Base-by-base conservation (phyloP, 2,329 filamentous ascomycete genomes). In the Corynespora cassiicola region DNA sequence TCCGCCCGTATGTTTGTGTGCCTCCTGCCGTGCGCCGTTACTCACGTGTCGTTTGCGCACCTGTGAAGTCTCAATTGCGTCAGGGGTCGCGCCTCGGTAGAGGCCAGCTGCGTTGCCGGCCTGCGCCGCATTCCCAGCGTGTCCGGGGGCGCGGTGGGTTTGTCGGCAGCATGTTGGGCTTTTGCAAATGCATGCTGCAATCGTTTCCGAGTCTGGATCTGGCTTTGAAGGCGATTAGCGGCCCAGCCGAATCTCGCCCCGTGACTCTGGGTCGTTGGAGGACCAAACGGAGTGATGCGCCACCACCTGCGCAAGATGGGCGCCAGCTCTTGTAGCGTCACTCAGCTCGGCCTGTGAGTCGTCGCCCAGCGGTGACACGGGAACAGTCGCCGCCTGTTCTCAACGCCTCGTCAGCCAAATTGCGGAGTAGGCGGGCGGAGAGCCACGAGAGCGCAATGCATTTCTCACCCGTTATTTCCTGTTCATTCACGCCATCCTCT, bases 351-450 rank as follows among this genome's bases (percentile, higher is more conserved):
- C 48, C 37, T 39, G 45, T 58, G 52, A 54, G 36, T 45, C 39
- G 50, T 47, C 25, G 41, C 31, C 38, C 32, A 41, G 45, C 36
- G 36, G 39, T 42, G 36, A 42, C 43, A 45, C 43, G 39, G 44
- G 37, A 37, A 42, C 44, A 37, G 26, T 46, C 39, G 38, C 47
- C 49, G 31, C 35, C 17, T 33, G n/a, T 34, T 23, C 47, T 46
- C 53, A 49, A 44, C 52, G 51, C 42, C 42, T 45, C 43, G 50
- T 52, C 54, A 57, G 51, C 45, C 22, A 45, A 54, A 50, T 50
- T 63, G 56, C 56, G 58, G 60, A 61, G 58, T 31, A 56, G 52
- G 55, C 45, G 47, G n/a, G 49, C 47, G 49, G 49, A 49, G 50
- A 33, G 39, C 41, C 46, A 55, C 49, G 42, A 52, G 44, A 48